phyloP scores from a whole-genome alignment of 2,329 filamentous ascomycete genomes.

The Trichoderma arundinaceum region DNA sequence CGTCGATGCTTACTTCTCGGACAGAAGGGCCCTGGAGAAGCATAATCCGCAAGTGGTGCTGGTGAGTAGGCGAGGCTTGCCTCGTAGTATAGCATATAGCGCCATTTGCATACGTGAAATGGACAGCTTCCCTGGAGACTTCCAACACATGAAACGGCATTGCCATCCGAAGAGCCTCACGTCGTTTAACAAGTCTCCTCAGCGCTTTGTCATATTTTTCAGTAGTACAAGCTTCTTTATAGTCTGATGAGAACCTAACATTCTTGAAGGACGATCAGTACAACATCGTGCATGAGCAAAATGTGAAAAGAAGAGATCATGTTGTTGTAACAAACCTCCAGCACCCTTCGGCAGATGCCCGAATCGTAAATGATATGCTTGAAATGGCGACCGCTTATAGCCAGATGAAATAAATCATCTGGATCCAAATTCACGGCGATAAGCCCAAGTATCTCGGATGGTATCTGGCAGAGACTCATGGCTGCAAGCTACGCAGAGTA shows the following conservation, averaged over 20 bases:
- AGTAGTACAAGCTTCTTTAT: conserved; percentile 34
- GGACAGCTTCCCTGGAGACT: conserved; percentile 63
- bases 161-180: conserved; percentile 64
- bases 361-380: conserved; percentile 58
- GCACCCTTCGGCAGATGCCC: conserved; percentile 60
- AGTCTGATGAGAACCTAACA: conserved; percentile 37
- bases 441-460: conserved; percentile 68
- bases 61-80: conserved; percentile 39
- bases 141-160: conserved; percentile 64
- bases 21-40: conserved; percentile 58
- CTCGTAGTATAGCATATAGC: conserved; percentile 67
- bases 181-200: conserved; percentile 65
- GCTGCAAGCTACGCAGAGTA: neutral
- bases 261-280: conserved; percentile 30
- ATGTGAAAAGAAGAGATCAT: neutral
- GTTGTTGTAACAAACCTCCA: conserved; percentile 56
- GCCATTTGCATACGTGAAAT: conserved; percentile 68
- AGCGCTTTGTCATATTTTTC: conserved; percentile 45
- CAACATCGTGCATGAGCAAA: neutral
- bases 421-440: conserved; percentile 61
- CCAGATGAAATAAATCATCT: conserved; percentile 63
- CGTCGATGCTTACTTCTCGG: conserved; percentile 62
- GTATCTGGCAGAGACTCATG: conserved; percentile 52
- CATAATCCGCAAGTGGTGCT: conserved; percentile 59
- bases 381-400: conserved; percentile 58